These are phyloP conservation scores for Fraxinus baroniana DNA, from an alignment of 305 asterid species.

Conservation along the genomic window DNA sequence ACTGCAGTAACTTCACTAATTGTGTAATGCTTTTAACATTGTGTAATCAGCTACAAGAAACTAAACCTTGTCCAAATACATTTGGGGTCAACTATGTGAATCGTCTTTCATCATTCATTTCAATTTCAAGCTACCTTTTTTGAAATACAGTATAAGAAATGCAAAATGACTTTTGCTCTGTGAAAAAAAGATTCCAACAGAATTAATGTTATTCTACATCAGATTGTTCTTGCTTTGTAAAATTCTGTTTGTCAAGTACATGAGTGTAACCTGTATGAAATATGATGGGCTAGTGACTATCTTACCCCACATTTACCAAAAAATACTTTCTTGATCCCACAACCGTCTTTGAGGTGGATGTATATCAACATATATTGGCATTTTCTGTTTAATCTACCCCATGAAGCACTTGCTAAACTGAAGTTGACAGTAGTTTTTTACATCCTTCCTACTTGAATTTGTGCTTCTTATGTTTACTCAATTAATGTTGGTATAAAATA, in stretches of 20 bases:
- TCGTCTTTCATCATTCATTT: neutral
- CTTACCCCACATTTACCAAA: neutral
- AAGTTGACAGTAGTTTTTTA: neutral
- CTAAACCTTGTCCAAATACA: neutral
- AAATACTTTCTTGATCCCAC: neutral
- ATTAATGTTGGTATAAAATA: neutral
- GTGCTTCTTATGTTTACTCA: neutral
- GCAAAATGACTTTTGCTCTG: neutral
- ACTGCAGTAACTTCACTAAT: neutral
- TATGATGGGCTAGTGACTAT: neutral
- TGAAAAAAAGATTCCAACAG: neutral
- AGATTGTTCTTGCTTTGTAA: slow-evolving; percentile 4
- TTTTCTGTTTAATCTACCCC: slow-evolving; percentile 9
- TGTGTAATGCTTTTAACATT: neutral
- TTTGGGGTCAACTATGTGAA: neutral
- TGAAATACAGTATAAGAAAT: neutral
- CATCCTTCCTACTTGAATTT: neutral
- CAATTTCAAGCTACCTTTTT: neutral
- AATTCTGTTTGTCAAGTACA: neutral
- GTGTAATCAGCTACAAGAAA: neutral
- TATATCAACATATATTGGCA: neutral
- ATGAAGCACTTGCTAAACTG: neutral
- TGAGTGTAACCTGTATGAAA: neutral
- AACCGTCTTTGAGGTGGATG: neutral
- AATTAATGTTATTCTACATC: neutral